Conservation (phyloP, 164 flowering plant species). For the Aristolochia fimbriata region DNA sequence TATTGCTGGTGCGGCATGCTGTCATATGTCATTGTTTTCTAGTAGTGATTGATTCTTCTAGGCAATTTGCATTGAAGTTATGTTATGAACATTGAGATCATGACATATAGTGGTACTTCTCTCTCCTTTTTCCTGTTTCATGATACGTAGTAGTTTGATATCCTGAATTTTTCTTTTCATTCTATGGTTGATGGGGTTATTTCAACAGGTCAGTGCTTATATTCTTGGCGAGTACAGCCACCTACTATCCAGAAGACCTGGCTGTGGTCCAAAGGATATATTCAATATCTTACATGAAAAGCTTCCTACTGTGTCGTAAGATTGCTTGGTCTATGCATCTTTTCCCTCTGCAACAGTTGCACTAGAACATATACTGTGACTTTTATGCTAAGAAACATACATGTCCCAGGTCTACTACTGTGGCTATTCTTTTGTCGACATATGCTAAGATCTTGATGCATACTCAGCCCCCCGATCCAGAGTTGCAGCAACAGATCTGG, state of each 20-base stretch:
- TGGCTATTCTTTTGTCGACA: conserved; percentile 88
- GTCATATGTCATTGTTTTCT: too few species aligned
- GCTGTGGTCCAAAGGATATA: conserved; percentile 94
- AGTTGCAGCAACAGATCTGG: conserved; percentile 80
- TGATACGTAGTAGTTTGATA: neutral
- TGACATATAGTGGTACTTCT: too few species aligned
- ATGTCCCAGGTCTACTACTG: conserved; percentile 58
- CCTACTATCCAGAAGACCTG: conserved; percentile 84
- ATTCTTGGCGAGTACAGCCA: conserved; percentile 95
- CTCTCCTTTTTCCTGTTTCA: too few species aligned
- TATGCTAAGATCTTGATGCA: conserved; percentile 99
- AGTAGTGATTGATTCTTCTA: neutral
- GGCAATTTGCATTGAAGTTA: neutral
- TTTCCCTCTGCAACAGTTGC: neutral
- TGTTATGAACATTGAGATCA: neutral
- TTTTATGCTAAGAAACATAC: conserved; percentile 2
- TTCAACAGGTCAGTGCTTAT: conserved; percentile 82
- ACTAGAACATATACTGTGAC: neutral
- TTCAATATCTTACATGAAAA: conserved; percentile 82
- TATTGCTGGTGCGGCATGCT: neutral
- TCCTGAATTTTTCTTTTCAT: neutral
- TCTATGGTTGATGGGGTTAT: neutral
- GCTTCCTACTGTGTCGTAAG: conserved; percentile 97
- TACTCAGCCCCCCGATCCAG: conserved; percentile 82
- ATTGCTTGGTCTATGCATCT: conserved; percentile 4